Conservation (phyloP, 805 yeast genomes). For the Candida tibetensis region DNA sequence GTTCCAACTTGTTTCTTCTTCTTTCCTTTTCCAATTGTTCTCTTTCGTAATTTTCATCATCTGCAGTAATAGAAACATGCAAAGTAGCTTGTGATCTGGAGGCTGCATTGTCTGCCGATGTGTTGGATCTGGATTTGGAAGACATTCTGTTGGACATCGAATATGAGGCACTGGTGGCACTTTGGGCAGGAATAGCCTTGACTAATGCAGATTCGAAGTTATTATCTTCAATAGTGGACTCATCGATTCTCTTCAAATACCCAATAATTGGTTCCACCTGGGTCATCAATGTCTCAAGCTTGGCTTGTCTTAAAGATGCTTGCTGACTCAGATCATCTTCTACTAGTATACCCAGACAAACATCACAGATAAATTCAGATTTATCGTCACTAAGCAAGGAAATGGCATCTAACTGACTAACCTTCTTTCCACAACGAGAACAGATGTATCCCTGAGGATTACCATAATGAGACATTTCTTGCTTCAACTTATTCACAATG, state of each 20-base stretch:
- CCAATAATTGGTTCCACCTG: conserved; percentile 87
- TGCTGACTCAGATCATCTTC: conserved; percentile 89
- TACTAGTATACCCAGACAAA: conserved; percentile 70
- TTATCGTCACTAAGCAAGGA: conserved; percentile 76
- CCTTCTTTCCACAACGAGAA: conserved; percentile 78
- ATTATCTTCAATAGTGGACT: conserved; percentile 38
- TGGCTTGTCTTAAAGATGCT: conserved; percentile 76
- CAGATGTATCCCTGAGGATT: conserved; percentile 95
- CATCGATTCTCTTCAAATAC: conserved; percentile 58
- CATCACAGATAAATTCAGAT: conserved; percentile 77
- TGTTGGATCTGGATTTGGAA: conserved; percentile 26
- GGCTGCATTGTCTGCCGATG: conserved; percentile 46
- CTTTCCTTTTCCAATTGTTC: conserved; percentile 65
- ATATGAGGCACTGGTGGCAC: conserved; percentile 66
- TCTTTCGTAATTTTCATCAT: conserved; percentile 70
- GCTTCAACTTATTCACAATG: conserved; percentile 72
- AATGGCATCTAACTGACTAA: conserved; percentile 83
- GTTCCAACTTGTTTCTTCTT: conserved; percentile 71
- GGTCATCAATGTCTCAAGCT: conserved; percentile 78
- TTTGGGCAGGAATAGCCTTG: conserved; percentile 80
- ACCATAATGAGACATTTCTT: conserved; percentile 77
- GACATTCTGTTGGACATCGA: conserved; percentile 49
- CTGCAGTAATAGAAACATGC: conserved; percentile 85
- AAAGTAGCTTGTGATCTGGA: conserved; percentile 77
- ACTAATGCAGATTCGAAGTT: conserved; percentile 56